phyloP scores from a whole-genome alignment of 139 green algal genomes.

The Spirogloea muscicola region DNA sequence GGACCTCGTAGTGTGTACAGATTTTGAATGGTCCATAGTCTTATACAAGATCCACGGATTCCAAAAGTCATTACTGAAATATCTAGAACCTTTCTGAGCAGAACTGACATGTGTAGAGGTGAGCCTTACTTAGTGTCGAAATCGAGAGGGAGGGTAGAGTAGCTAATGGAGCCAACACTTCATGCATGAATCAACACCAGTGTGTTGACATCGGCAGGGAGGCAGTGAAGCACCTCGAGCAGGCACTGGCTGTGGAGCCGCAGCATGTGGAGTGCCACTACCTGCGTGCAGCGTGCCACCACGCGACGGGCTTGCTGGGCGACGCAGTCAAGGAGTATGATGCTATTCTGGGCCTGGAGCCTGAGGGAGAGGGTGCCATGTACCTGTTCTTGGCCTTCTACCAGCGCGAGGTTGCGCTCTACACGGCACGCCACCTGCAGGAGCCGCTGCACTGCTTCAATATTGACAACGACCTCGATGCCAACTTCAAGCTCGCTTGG shows the following conservation, averaged over 20 bases:
- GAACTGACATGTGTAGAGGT: too few relatives aligned
- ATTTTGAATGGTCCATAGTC: too few relatives aligned
- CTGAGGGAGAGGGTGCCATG: neutral
- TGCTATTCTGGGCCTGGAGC: conserved; percentile 7
- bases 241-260: neutral
- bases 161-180: too few relatives aligned
- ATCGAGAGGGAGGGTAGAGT: too few relatives aligned
- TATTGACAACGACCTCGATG: neutral
- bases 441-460: neutral
- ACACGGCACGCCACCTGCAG: neutral
- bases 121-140: too few relatives aligned
- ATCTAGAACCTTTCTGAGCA: too few relatives aligned
- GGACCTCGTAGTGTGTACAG: too few relatives aligned
- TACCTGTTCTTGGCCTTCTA: conserved; percentile 12
- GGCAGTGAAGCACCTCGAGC: neutral
- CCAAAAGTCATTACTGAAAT: too few relatives aligned
- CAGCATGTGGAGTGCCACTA: conserved; percentile 19
- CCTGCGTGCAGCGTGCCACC: conserved; percentile 19
- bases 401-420: conserved; percentile 7
- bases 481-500: conserved; percentile 12
- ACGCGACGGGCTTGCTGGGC: conserved; percentile 5
- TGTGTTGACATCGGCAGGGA: too few relatives aligned
- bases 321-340: conserved; percentile 13
- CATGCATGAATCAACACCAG: too few relatives aligned
- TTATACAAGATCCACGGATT: too few relatives aligned